Evolutionary conservation across 345 rosid genomes (phyloP), one percentile per base, ranked within the genome.

Genomic region (Abelmoschus esculentus): DNA sequence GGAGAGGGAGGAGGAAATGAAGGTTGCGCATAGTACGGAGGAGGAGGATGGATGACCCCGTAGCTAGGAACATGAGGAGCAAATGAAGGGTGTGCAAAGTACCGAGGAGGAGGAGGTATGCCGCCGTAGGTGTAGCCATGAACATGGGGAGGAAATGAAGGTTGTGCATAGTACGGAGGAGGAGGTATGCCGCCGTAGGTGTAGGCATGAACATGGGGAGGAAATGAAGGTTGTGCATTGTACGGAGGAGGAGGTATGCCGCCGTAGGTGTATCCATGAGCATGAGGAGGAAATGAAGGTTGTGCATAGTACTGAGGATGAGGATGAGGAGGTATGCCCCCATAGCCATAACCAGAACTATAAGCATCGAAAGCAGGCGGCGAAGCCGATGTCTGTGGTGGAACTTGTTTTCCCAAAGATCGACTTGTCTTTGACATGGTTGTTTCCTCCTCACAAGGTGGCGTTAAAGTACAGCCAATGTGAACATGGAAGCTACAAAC

Each of bases 401-500:
- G 29, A 64, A 11, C 17, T 42, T 5, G 32, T 64, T 2, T 42
- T 12, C 13, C 18, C 10, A 64, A 13, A 19, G 53, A 63, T 6
- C 49, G 49, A 61, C 3, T 12, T 40, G 67, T 1, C 4, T 13
- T 5, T 38, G n/a, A 4, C n/a, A 11, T 62, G 13, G 18, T 44
- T 3, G 19, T 3, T 28, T 14, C 68, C 53, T 19, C 54, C 54
- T 70, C 53, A 73, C 67, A 46, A 73, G 67, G 72, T 6, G 34
- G 52, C 12, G 69, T 59, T 66, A 69, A 46, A 34, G 75, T 75
- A 66, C 86, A 83, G 34, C 75, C 74, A 55, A 82, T 28, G 78
- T 83, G 84, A 56, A 80, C 61, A 70, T 81, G 78, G 1, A 82
- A 50, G 11, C 66, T 29, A 36, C 84, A 82, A 19, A 69, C 3